A percentile compares a stretch with the other conserved stretches of the same genome.
phyloP scores from a whole-genome alignment of 805 yeast species.

The Middelhovenomyces tepae region DNA sequence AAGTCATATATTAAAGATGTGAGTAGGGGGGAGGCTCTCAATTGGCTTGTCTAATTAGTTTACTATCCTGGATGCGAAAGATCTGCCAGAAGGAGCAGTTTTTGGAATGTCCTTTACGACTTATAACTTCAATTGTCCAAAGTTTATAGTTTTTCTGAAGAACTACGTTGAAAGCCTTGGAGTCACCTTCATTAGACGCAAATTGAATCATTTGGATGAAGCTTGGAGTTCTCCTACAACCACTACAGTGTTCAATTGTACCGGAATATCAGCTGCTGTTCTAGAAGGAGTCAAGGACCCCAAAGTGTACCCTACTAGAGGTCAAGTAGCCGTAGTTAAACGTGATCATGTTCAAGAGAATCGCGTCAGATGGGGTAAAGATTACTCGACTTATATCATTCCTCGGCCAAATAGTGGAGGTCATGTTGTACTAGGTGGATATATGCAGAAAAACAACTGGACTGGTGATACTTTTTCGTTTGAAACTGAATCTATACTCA shows the following conservation, averaged over 20 bases:
- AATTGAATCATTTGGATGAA: constrained; percentile 46
- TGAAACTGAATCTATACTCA: constrained; percentile 54
- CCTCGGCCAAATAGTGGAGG: constrained; percentile 62
- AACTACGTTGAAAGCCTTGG: constrained; percentile 39
- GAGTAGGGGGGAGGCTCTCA: too few relatives aligned
- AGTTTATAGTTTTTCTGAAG: constrained; percentile 42
- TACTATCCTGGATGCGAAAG: constrained; percentile 7
- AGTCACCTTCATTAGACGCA: constrained; percentile 40
- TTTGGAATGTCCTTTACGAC: constrained; percentile 50
- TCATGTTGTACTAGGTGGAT: constrained; percentile 70
- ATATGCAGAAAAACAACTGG: constrained; percentile 55
- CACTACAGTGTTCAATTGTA: constrained; percentile 58
- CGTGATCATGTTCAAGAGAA: constrained; percentile 63
- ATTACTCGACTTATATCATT: constrained; percentile 57
- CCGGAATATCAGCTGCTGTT: constrained; percentile 60
- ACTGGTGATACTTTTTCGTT: constrained; percentile 46
- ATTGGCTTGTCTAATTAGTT: neutral
- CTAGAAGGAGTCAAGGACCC: constrained; percentile 60
- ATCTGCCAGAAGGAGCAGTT: constrained; percentile 43
- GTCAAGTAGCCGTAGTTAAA: constrained; percentile 65
- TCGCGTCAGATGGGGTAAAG: constrained; percentile 44
- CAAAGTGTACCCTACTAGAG: constrained; percentile 62
- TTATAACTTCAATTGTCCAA: constrained; percentile 69
- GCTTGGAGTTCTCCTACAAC: constrained; percentile 33
- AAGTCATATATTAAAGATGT: constrained; percentile 38